phyloP scores from a whole-genome alignment of 441 rosid species.

The Aleurites moluccanus region DNA sequence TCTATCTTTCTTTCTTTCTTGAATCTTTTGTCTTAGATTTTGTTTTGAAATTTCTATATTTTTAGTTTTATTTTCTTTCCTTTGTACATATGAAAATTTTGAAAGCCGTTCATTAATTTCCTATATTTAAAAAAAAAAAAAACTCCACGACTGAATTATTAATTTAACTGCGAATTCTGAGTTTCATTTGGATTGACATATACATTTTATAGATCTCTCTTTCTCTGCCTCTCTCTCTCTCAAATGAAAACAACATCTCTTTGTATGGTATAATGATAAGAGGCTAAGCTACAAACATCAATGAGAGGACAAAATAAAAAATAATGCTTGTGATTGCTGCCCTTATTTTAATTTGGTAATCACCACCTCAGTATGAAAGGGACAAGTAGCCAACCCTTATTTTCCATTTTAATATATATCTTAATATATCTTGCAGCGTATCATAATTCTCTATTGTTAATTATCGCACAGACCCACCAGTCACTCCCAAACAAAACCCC shows the following conservation, averaged over 20 bases:
- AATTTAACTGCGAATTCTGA: background rate
- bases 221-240: background rate
- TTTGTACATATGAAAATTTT: too few relatives aligned
- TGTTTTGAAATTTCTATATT: slow-evolving; percentile 13
- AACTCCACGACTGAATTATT: too few relatives aligned
- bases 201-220: background rate
- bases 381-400: slow-evolving; percentile 45
- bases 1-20: background rate
- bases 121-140: too few relatives aligned
- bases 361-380: slow-evolving; percentile 41
- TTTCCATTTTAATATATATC: slow-evolving; percentile 35
- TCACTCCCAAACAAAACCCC: slow-evolving; percentile 30
- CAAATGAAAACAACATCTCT: slow-evolving; percentile 17
- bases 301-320: background rate
- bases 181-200: background rate
- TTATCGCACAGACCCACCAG: slow-evolving; percentile 28
- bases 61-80: background rate
- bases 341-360: slow-evolving; percentile 36
- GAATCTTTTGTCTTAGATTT: slow-evolving; percentile 12
- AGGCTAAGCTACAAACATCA: slow-evolving; percentile 17
- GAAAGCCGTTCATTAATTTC: too few relatives aligned
- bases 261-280: background rate
- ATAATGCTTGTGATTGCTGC: slow-evolving; percentile 29
- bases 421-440: slow-evolving; percentile 16
- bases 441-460: slow-evolving; percentile 22